Percentiles rank a stretch among this genome's conserved stretches.
These are phyloP conservation scores for Patellaria atrata DNA, from an alignment of 495 filamentous ascomycete genomes.

Conservation along the genomic window DNA sequence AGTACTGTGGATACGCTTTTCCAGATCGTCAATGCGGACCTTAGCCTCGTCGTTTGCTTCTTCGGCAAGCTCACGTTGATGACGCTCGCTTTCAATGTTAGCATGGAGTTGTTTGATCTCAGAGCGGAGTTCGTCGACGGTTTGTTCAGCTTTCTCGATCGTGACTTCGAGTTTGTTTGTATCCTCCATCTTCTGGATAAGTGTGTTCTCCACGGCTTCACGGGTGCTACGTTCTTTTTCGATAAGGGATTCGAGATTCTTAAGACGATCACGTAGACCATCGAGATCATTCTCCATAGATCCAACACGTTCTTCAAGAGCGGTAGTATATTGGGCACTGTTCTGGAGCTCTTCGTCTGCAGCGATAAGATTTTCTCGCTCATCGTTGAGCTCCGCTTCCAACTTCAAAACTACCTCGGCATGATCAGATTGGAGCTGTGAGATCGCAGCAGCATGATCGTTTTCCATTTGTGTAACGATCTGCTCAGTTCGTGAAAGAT, in stretches of 20 bases:
- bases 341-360: slow-evolving; percentile 13
- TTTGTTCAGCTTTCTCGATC: slow-evolving; percentile 14
- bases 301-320: slow-evolving; percentile 14
- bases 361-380: slow-evolving; percentile 9
- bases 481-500: slow-evolving; percentile 46
- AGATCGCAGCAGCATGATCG: slow-evolving; percentile 31
- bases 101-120: slow-evolving; percentile 15
- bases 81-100: slow-evolving; percentile 16
- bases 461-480: slow-evolving; percentile 45
- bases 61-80: slow-evolving; percentile 25
- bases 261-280: slow-evolving; percentile 2
- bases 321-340: slow-evolving; percentile 16
- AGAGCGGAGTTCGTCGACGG: slow-evolving; percentile 6
- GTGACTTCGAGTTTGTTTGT: slow-evolving; percentile 14
- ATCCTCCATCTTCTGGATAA: slow-evolving; percentile 9
- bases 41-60: slow-evolving; percentile 19
- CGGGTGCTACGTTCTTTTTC: slow-evolving; percentile 6
- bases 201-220: slow-evolving; percentile 11
- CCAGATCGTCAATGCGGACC: slow-evolving; percentile 16
- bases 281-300: slow-evolving; percentile 5
- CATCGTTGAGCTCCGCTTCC: slow-evolving; percentile 14
- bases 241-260: slow-evolving; percentile 1
- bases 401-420: slow-evolving; percentile 13
- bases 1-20: slow-evolving; percentile 15
- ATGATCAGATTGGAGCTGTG: slow-evolving; percentile 17